Percentiles rank a stretch among this genome's conserved stretches.
Evolutionary conservation across 371 early-diverging fungal genomes (phyloP).

Genomic region (Apophysomyces trapeziformis): DNA sequence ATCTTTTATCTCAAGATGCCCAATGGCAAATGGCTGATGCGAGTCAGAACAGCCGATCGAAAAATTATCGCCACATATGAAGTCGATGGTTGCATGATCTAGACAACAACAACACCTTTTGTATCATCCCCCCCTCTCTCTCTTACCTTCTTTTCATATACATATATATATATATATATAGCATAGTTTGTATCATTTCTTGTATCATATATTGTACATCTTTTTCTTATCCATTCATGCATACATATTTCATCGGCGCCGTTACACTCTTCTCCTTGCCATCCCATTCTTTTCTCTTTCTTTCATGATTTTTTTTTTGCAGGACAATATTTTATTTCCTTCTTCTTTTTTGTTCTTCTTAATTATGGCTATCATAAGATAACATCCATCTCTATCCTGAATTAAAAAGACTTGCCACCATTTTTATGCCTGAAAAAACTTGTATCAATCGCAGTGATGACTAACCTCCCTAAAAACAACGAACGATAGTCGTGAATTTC

Average conservation of each 20-base stretch:
- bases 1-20: slow-evolving; percentile 42
- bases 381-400: too few species aligned
- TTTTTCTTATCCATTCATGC: neutral
- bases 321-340: neutral
- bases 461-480: too few species aligned
- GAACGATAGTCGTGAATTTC: too few species aligned
- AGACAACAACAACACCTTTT: slow-evolving; percentile 2
- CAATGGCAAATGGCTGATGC: slow-evolving; percentile 43
- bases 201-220: slow-evolving; percentile 5
- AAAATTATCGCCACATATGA: slow-evolving; percentile 43
- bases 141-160: neutral
- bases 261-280: neutral
- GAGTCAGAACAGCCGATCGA: slow-evolving; percentile 33
- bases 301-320: too few species aligned
- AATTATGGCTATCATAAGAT: neutral
- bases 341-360: neutral
- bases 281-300: neutral
- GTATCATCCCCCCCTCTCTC: neutral
- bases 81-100: slow-evolving; percentile 42
- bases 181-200: neutral
- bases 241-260: neutral
- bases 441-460: too few species aligned
- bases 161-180: too few species aligned
- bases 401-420: too few species aligned
- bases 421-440: too few species aligned